A percentile compares a stretch with the other conserved stretches of the same genome.
Evolutionary conservation across 2,329 filamentous ascomycete species (phyloP).

Genomic region (Colletotrichum orchidophilum): DNA sequence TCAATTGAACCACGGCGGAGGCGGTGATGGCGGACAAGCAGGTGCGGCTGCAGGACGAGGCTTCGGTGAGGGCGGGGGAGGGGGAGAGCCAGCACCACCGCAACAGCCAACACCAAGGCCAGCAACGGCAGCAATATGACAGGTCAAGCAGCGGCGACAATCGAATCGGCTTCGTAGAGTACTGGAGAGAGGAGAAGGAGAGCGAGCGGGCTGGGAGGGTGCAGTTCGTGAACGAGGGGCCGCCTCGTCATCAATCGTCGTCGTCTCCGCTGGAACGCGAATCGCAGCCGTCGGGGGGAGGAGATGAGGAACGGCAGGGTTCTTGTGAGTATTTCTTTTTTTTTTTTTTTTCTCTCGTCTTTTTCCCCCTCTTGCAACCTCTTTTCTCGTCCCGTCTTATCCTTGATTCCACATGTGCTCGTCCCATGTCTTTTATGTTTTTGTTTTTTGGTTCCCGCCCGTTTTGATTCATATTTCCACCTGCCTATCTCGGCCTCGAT

Average conservation of each 20-base stretch:
- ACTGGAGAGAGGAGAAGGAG: conserved; percentile 57
- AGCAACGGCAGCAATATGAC: conserved; percentile 3
- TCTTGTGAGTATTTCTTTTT: conserved; percentile 18
- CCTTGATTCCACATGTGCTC: background rate
- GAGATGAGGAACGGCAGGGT: conserved; percentile 4
- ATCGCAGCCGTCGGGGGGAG: background rate
- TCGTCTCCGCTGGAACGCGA: conserved; percentile 26
- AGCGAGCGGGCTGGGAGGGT: conserved; percentile 43
- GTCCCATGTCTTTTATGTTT: background rate
- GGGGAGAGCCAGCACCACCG: background rate
- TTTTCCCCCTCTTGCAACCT: background rate
- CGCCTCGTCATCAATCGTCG: conserved; percentile 20
- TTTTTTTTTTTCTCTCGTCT: background rate
- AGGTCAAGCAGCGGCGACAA: conserved; percentile 28
- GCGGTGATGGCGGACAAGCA: conserved; percentile 22
- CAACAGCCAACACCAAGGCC: background rate
- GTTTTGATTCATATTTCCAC: background rate
- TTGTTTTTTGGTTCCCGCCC: background rate
- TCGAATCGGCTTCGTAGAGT: conserved; percentile 58
- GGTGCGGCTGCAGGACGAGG: conserved; percentile 12
- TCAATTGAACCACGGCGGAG: background rate
- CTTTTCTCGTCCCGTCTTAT: background rate
- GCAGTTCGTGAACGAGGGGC: conserved; percentile 47
- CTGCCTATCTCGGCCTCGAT: background rate
- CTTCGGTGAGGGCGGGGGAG: conserved; percentile 4